Conservation (phyloP, 371 early-diverging fungal genomes). For the Apophysomyces elegans region DNA sequence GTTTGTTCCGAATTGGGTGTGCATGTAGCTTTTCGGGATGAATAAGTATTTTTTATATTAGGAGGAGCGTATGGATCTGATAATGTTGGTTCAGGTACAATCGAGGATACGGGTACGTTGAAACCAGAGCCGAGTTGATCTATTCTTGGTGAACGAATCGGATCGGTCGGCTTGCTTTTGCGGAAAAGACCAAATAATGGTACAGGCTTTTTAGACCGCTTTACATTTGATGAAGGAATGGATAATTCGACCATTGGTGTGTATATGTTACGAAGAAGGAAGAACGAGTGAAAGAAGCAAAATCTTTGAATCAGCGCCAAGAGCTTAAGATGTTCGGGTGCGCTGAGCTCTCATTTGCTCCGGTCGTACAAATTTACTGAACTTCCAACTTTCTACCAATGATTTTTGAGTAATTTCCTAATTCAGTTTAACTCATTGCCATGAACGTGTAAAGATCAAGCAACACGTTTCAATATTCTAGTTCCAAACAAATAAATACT, state of each 20-base stretch:
- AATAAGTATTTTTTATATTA: neutral
- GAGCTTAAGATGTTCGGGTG: constrained; percentile 2
- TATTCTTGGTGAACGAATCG: neutral
- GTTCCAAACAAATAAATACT: no score
- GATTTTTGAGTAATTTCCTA: no score
- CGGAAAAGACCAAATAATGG: constrained; percentile 16
- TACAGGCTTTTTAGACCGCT: constrained; percentile 15
- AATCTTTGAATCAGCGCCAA: constrained; percentile 10
- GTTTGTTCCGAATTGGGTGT: neutral
- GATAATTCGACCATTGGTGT: neutral
- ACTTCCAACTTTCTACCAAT: no score
- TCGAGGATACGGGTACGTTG: neutral
- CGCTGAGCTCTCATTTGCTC: constrained; percentile 4
- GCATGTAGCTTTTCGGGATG: neutral
- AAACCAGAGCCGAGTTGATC: constrained; percentile 2
- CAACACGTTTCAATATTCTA: neutral
- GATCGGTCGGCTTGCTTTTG: neutral
- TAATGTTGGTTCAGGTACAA: constrained; percentile 5
- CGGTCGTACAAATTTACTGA: constrained; percentile 4
- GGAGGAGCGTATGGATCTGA: constrained; percentile 4
- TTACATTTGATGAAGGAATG: neutral
- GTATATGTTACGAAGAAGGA: neutral
- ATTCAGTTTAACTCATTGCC: neutral
- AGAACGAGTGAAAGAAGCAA: constrained; percentile 1
- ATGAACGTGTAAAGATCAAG: neutral